phyloP scores from a whole-genome alignment of 164 flowering plant genomes.

The Litsea cubeba region DNA sequence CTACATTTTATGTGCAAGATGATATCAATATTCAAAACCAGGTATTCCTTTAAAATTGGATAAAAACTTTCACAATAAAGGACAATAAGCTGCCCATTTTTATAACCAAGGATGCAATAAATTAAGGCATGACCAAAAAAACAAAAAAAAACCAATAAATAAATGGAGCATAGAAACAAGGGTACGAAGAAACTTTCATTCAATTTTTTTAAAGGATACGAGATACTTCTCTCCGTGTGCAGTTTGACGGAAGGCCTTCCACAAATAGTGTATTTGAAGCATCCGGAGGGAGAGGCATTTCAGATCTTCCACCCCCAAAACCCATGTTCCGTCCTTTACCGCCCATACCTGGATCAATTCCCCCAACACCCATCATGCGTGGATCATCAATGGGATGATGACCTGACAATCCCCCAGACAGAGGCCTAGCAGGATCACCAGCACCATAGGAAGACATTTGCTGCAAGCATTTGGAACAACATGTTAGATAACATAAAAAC shows the following conservation, averaged over 20 bases:
- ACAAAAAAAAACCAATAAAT: too few species aligned
- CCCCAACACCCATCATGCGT: slow-evolving; percentile 33
- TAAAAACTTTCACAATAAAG: background rate
- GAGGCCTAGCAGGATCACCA: slow-evolving; percentile 47
- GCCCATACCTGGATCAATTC: slow-evolving; percentile 34
- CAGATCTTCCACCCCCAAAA: slow-evolving; percentile 46
- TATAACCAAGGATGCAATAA: background rate
- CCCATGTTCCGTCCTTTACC: slow-evolving; percentile 38
- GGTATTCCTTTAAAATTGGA: background rate
- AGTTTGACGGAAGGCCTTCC: slow-evolving; percentile 84
- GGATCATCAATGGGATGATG: slow-evolving; percentile 50
- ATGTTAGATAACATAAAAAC: slow-evolving; percentile 10
- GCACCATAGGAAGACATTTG: slow-evolving; percentile 51
- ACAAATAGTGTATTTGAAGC: slow-evolving; percentile 77
- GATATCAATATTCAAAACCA: background rate
- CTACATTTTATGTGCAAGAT: too few species aligned
- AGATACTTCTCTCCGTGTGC: slow-evolving; percentile 76
- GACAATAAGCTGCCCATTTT: background rate
- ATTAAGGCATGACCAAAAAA: background rate
- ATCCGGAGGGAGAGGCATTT: slow-evolving; percentile 61
- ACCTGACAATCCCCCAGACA: slow-evolving; percentile 39
- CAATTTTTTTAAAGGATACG: slow-evolving; percentile 64
- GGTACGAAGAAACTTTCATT: too few species aligned
- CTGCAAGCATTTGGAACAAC: slow-evolving; percentile 25
- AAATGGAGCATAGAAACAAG: background rate